Base-by-base conservation (phyloP, 2,329 filamentous ascomycete species). In the Nemania sp. region DNA sequence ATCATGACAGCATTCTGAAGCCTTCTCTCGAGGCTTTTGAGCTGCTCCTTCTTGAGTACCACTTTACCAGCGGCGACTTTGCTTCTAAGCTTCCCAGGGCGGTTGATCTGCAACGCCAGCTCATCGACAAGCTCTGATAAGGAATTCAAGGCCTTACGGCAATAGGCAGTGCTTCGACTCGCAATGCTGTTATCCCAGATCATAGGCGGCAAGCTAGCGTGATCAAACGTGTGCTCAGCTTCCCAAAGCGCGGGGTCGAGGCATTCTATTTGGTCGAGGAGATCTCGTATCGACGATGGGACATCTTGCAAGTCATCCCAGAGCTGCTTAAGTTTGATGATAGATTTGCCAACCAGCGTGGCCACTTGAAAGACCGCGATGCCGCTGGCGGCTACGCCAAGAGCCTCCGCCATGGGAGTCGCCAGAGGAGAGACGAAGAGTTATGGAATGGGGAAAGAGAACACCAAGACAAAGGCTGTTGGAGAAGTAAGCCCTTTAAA, bases 181-280 rank as follows among this genome's bases (percentile, higher is more conserved):
- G 60, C 62, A 15, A 66, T 63, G 1, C 40, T 29, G 9, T 55
- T 39, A 49, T 67, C 54, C 62, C 62, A 66, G n/a, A 66, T 34
- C 3, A 50, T 54, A 5, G 63, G 20, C 10, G 64, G 55, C 1
- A 67, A 10, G 9, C 11, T 46, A 2, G 43, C 21, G 13, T 64
- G 54, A 20, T 29, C 40, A 7, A 70, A 54, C 2, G 39, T 60
- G 15, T 60, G 57, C 17, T 68, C 65, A 3, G 56, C 43, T 29
- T 71, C 66, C 57, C 59, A 71, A 2, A 72, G 34, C 11, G 65
- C 46, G 5, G 68, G 67, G 39, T 67, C 64, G 3, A 73, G 59
- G 18, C 67, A 68, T n/a, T 71, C 67, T 15, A 73, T 68, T 46
- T 71, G 64, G 20, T 67, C 58, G 59, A 71, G 66, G 1, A 72